A percentile compares a stretch with the other conserved stretches of the same genome.
Conservation (phyloP, 805 yeast genomes). For the Hanseniaspora occidentalis region DNA sequence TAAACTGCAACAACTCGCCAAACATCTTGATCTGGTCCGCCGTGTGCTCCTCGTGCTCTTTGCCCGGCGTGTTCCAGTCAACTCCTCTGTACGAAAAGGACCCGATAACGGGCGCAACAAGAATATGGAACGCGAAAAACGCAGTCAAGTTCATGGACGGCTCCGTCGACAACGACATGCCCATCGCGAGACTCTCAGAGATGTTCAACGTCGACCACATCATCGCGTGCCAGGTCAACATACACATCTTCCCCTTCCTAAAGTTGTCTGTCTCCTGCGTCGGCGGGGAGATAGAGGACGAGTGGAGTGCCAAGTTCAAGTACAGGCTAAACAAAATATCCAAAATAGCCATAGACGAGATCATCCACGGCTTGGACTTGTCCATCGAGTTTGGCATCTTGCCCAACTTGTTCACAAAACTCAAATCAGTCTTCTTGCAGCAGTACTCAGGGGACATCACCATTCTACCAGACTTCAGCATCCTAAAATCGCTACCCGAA, state of each 20-base stretch:
- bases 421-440: slow-evolving; percentile 69
- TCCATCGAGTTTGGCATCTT: slow-evolving; percentile 66
- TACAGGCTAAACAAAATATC: slow-evolving; percentile 40
- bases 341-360: slow-evolving; percentile 52
- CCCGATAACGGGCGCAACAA: slow-evolving; percentile 50
- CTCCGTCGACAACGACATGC: slow-evolving; percentile 88
- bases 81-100: slow-evolving; percentile 77
- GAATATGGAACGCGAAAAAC: slow-evolving; percentile 66
- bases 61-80: slow-evolving; percentile 86
- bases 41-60: slow-evolving; percentile 85
- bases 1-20: slow-evolving; percentile 72
- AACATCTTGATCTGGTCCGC: slow-evolving; percentile 79
- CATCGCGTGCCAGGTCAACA: slow-evolving; percentile 94
- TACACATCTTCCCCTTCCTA: slow-evolving; percentile 86
- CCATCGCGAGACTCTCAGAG: slow-evolving; percentile 79
- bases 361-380: slow-evolving; percentile 65
- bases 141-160: slow-evolving; percentile 87
- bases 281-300: slow-evolving; percentile 58
- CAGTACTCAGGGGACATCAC: slow-evolving; percentile 91
- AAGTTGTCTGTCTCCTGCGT: slow-evolving; percentile 52
- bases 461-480: slow-evolving; percentile 63
- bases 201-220: slow-evolving; percentile 97
- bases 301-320: slow-evolving; percentile 42
- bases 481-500: slow-evolving; percentile 42
- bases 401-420: slow-evolving; percentile 56